A percentile compares a stretch with the other conserved stretches of the same genome.
Evolutionary conservation across 495 filamentous ascomycete species (phyloP).

Genomic region (Aspergillus bridgeri): DNA sequence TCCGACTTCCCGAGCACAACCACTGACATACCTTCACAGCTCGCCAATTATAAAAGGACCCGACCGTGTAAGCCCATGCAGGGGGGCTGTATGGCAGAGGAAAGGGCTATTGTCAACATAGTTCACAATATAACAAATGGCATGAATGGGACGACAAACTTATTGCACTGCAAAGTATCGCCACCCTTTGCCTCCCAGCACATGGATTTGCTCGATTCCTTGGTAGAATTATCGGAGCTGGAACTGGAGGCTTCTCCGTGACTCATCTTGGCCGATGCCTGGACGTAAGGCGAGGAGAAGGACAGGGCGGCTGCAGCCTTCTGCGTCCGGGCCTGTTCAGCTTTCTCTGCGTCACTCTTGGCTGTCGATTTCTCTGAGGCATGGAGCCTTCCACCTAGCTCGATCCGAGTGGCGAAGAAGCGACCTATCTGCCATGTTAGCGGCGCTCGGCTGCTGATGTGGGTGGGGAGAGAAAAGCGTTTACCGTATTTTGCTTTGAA

Average conservation of each 20-base stretch:
- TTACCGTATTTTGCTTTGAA: constrained; percentile 14
- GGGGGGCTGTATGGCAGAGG: constrained; percentile 5
- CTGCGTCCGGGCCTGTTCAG: not conserved
- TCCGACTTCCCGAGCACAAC: too few species aligned
- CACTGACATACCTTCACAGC: constrained; percentile 8
- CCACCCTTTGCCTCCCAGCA: constrained; percentile 13
- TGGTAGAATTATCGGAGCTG: not conserved
- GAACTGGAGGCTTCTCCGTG: not conserved
- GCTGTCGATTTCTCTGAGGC: not conserved
- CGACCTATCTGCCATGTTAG: not conserved
- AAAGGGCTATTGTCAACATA: not conserved
- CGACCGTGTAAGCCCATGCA: constrained; percentile 9
- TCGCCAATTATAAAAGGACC: constrained; percentile 14
- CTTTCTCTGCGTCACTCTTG: not conserved
- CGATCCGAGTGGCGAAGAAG: constrained; percentile 7
- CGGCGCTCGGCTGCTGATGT: not conserved
- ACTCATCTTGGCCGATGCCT: constrained; percentile 6
- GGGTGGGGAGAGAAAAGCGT: not conserved
- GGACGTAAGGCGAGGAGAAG: constrained; percentile 9
- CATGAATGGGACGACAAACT: too few species aligned
- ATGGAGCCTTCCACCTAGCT: constrained; percentile 9
- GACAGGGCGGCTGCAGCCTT: constrained; percentile 7
- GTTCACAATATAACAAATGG: constrained; percentile 2
- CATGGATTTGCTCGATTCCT: not conserved
- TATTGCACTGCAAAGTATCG: constrained; percentile 12